Evolutionary conservation across 78 protist species (phyloP).

Genomic region (Guillardia theta): DNA sequence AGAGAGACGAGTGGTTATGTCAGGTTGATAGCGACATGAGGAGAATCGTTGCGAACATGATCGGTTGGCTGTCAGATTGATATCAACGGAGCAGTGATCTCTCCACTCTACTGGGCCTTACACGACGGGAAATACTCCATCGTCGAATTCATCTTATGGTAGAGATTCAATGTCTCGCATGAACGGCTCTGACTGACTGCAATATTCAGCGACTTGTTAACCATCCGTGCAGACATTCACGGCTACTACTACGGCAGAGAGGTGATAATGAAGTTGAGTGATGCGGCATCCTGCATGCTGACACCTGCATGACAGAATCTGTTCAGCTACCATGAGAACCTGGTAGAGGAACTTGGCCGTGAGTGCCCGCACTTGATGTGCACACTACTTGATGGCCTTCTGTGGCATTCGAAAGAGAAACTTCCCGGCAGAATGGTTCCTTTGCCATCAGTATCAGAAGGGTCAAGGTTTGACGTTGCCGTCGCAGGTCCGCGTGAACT

Average conservation of each 20-base stretch:
- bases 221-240: not conserved
- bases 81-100: not conserved
- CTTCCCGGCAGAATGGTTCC: not conserved
- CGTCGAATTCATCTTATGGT: not conserved
- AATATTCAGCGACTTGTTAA: not conserved
- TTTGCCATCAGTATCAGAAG: not conserved
- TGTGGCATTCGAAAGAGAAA: not conserved
- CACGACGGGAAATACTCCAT: not conserved
- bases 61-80: too few species aligned
- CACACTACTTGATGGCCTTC: not conserved
- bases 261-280: not conserved
- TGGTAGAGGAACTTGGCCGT: not conserved
- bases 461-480: not conserved
- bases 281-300: not conserved
- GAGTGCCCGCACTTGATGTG: not conserved
- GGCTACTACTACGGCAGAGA: not conserved
- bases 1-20: not conserved
- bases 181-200: too few species aligned
- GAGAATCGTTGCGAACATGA: too few species aligned
- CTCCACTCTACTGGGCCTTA: conserved; percentile 11
- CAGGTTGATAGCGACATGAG: too few species aligned
- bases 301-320: not conserved
- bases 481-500: not conserved
- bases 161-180: too few species aligned
- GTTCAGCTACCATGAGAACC: not conserved